A percentile compares a stretch with the other conserved stretches of the same genome.
Conservation (phyloP, 257 asterid species). For the Dorcoceras hygrometricum region DNA sequence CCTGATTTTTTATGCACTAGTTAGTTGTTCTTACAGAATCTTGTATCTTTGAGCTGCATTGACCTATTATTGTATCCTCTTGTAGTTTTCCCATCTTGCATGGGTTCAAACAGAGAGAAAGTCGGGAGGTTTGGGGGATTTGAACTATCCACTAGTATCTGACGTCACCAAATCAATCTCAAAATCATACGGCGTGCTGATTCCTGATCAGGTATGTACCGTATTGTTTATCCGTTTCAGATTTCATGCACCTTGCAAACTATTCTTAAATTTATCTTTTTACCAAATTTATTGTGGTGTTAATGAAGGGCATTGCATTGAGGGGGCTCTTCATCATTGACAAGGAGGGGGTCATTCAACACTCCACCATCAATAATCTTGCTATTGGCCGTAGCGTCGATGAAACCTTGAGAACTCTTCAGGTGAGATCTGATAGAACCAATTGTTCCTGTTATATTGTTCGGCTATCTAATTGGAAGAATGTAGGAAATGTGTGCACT, state of each 20-base stretch:
- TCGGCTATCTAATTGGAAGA: neutral
- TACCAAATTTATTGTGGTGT: neutral
- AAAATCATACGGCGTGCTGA: constrained; percentile 58
- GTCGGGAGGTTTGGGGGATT: constrained; percentile 92
- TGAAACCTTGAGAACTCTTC: constrained; percentile 91
- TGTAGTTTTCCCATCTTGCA: constrained; percentile 72
- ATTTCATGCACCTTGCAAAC: neutral
- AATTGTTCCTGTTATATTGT: neutral
- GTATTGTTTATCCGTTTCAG: neutral
- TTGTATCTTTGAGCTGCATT: neutral
- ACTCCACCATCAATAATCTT: constrained; percentile 92
- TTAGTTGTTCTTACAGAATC: neutral
- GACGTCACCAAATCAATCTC: constrained; percentile 84
- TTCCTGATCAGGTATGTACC: constrained; percentile 65
- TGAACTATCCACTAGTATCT: constrained; percentile 78
- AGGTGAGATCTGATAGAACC: constrained; percentile 40
- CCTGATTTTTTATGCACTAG: neutral
- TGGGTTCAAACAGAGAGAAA: constrained; percentile 98
- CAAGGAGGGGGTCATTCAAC: constrained; percentile 93
- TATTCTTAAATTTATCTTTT: neutral
- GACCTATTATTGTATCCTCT: constrained; percentile 18
- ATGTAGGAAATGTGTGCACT: neutral
- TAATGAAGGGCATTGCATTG: constrained; percentile 78
- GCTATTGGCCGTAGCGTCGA: constrained; percentile 94
- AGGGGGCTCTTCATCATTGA: constrained; percentile 96